phyloP scores from a whole-genome alignment of 2,329 filamentous ascomycete genomes.

The Aspergillus piperis region DNA sequence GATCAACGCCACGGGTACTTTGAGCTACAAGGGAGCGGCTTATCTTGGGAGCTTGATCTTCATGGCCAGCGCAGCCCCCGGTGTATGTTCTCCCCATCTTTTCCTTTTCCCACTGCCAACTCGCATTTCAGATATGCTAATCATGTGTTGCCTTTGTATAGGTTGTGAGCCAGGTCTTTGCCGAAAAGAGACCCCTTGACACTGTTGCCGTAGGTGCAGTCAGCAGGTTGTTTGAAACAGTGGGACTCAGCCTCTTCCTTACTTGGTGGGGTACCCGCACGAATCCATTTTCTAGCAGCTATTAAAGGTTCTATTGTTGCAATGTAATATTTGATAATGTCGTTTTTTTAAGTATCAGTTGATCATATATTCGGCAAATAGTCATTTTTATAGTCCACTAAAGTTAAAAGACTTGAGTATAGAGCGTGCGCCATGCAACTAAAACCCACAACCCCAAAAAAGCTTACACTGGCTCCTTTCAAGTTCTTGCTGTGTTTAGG shows the following conservation, averaged over 20 bases:
- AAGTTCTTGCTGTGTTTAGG: too few relatives aligned
- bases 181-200: slow-evolving; percentile 89
- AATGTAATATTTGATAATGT: not conserved
- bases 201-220: slow-evolving; percentile 82
- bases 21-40: slow-evolving; percentile 95
- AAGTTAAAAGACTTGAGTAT: too few relatives aligned
- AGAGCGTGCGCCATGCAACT: too few relatives aligned
- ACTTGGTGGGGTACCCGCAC: slow-evolving; percentile 98
- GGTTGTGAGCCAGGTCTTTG: slow-evolving; percentile 83
- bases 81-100: slow-evolving; percentile 58
- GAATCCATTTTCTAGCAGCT: slow-evolving; percentile 73
- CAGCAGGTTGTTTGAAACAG: slow-evolving; percentile 86
- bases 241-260: slow-evolving; percentile 87
- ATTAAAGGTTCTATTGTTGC: not conserved
- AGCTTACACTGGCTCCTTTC: too few relatives aligned
- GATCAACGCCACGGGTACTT: slow-evolving; percentile 90
- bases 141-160: slow-evolving; percentile 42
- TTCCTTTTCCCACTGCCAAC: not conserved
- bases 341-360: too few relatives aligned
- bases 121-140: not conserved
- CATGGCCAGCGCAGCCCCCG: slow-evolving; percentile 82
- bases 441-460: too few relatives aligned
- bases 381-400: not conserved
- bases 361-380: not conserved
- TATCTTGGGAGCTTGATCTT: slow-evolving; percentile 92